Percentiles rank a stretch among this genome's conserved stretches.
These are phyloP conservation scores for Isatis lusitanica DNA, from an alignment of 441 rosid species.

Conservation along the genomic window DNA sequence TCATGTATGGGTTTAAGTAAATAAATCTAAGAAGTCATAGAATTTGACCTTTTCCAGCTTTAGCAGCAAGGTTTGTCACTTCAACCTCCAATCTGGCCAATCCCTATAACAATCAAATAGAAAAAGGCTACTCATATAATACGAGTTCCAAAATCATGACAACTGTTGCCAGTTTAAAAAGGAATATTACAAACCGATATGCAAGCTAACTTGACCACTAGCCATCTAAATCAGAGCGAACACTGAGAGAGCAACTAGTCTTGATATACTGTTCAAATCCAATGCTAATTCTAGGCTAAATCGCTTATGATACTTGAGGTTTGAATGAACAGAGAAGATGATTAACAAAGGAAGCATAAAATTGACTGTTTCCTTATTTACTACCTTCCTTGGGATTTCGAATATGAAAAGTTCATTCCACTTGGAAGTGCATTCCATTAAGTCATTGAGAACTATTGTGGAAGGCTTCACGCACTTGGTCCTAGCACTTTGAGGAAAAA, in stretches of 20 bases:
- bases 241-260: conserved; percentile 11
- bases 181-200: conserved; percentile 5
- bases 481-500: conserved; percentile 98
- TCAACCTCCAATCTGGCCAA: conserved; percentile 91
- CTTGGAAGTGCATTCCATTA: conserved; percentile 57
- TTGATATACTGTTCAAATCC: conserved; percentile 5
- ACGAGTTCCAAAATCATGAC: conserved; percentile 19
- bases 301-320: not conserved
- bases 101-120: conserved; percentile 51
- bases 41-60: conserved; percentile 95
- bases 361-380: conserved; percentile 1
- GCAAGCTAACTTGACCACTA: conserved; percentile 13
- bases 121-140: conserved; percentile 16
- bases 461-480: conserved; percentile 92
- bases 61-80: conserved; percentile 98
- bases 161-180: not conserved
- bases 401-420: conserved; percentile 98
- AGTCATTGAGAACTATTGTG: conserved; percentile 41
- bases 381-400: conserved; percentile 92
- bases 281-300: conserved; percentile 15
- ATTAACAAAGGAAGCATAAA: conserved; percentile 16
- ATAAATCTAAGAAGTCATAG: conserved; percentile 23
- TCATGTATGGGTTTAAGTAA: conserved; percentile 10
- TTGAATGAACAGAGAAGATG: conserved; percentile 17
- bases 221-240: conserved; percentile 15